Conservation (phyloP, 257 asterid species). For the Solanum rostratum region DNA sequence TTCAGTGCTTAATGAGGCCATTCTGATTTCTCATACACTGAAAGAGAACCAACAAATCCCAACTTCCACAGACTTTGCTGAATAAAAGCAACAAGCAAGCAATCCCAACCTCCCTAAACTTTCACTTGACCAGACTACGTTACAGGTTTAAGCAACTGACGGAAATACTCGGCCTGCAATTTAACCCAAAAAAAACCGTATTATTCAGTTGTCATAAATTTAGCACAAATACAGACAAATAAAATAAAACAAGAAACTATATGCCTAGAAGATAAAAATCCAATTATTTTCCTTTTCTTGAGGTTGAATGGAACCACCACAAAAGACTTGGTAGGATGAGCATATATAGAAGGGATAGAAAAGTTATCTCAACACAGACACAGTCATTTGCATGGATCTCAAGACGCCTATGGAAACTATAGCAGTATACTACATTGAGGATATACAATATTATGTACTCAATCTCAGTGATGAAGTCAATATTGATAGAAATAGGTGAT, state of each 20-base stretch:
- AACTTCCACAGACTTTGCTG: neutral
- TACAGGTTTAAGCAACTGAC: constrained; percentile 89
- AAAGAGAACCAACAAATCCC: constrained; percentile 1
- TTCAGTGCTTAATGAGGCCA: neutral
- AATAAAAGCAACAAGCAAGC: constrained; percentile 7
- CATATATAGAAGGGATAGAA: neutral
- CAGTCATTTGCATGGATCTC: neutral
- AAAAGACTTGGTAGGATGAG: neutral
- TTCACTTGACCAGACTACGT: constrained; percentile 45
- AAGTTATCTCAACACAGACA: neutral
- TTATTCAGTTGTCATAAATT: neutral
- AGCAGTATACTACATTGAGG: neutral
- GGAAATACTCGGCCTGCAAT: constrained; percentile 82
- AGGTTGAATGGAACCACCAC: neutral
- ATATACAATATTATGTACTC: neutral
- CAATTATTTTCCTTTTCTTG: neutral
- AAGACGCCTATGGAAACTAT: neutral
- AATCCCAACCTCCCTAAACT: constrained; percentile 4
- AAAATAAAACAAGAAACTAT: neutral
- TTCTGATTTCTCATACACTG: neutral
- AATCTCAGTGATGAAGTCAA: neutral
- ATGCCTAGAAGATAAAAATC: neutral
- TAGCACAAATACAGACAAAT: neutral
- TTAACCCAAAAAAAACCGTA: neutral
- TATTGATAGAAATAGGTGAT: neutral